Percentiles rank a stretch among this genome's conserved stretches.
Evolutionary conservation across 176 grass and related monocot species (phyloP).

Genomic region (Oryza meridionalis): DNA sequence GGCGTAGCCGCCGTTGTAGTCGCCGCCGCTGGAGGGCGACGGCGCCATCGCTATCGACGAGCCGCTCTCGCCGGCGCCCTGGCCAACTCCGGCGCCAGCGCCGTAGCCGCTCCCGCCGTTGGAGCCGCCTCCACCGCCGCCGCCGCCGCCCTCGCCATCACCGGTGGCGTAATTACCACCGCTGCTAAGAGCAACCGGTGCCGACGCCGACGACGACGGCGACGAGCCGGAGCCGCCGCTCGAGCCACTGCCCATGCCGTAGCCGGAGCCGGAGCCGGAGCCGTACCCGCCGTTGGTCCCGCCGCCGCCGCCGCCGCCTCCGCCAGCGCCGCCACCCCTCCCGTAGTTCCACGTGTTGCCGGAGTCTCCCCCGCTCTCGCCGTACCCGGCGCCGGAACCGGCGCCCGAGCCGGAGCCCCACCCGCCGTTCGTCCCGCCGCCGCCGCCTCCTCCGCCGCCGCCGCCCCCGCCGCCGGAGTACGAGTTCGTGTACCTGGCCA

Average conservation of each 20-base stretch:
- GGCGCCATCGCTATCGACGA: background rate
- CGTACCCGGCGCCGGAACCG: background rate
- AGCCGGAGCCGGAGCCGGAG: conserved; percentile 27
- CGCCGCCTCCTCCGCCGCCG: conserved; percentile 7
- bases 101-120: conserved; percentile 32
- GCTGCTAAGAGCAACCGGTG: background rate
- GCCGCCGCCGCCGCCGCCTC: conserved; percentile 41
- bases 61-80: conserved; percentile 45
- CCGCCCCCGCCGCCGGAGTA: conserved; percentile 23
- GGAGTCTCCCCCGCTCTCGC: background rate
- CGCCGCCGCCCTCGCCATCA: conserved; percentile 34
- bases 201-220: too few species aligned
- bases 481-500: background rate
- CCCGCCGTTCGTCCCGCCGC: background rate
- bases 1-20: background rate
- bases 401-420: conserved; percentile 29
- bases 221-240: background rate
- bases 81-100: conserved; percentile 12
- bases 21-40: background rate
- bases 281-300: conserved; percentile 47
- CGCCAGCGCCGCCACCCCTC: conserved; percentile 26
- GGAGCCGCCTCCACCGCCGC: conserved; percentile 39
- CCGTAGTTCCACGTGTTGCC: conserved; percentile 5
- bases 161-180: conserved; percentile 29
- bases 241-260: background rate